These are phyloP conservation scores for Calocera cornea DNA, from an alignment of 768 basidiomycete species.

Conservation along the genomic window DNA sequence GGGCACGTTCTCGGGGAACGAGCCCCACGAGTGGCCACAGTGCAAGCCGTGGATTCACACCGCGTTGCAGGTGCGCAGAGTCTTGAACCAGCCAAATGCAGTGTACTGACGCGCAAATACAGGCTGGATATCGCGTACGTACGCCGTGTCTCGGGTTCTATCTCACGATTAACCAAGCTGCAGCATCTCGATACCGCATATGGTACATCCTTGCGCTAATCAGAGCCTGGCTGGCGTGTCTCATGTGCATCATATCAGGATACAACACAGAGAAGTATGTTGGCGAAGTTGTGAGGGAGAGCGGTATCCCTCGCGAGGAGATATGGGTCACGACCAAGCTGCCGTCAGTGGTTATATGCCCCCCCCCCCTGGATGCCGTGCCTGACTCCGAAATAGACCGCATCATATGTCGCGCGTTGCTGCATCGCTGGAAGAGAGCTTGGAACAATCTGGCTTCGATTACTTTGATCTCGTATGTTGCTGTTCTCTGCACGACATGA, in stretches of 20 bases:
- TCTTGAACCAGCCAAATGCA: not conserved
- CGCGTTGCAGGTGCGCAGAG: not conserved
- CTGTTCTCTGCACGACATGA: not conserved
- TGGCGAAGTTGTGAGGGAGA: slow-evolving; percentile 13
- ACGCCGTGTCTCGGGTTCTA: not conserved
- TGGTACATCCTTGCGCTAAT: not conserved
- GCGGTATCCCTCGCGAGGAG: slow-evolving; percentile 14
- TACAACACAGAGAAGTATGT: slow-evolving; percentile 15
- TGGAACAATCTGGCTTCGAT: not conserved
- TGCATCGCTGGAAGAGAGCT: not conserved
- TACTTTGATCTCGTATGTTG: not conserved
- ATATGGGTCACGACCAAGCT: slow-evolving; percentile 17
- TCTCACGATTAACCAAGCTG: not conserved
- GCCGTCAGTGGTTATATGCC: not conserved
- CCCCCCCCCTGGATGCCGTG: not conserved
- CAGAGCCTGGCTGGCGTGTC: not conserved
- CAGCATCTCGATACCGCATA: not conserved
- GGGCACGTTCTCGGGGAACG: slow-evolving; percentile 26
- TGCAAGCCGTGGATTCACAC: not conserved
- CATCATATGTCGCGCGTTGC: not conserved
- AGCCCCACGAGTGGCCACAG: not conserved
- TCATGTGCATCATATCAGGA: not conserved
- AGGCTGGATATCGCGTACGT: not conserved
- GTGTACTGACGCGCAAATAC: not conserved
- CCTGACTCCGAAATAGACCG: not conserved